Conservation (phyloP, 83 land plant species). For the Picea abies region DNA sequence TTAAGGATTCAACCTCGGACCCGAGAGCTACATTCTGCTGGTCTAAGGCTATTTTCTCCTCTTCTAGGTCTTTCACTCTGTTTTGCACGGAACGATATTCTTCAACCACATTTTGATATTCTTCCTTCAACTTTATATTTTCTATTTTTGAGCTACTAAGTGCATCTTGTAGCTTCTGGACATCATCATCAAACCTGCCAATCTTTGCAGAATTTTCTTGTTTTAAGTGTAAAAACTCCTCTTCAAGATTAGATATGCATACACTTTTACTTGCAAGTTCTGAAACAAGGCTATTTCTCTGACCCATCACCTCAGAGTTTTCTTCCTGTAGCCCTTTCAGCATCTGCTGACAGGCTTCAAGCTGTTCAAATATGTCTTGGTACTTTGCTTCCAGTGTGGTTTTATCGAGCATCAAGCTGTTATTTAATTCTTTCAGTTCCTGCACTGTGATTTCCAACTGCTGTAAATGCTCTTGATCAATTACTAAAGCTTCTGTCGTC, state of each 20-base stretch:
- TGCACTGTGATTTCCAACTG: not conserved
- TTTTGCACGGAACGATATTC: not conserved
- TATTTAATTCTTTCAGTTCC: constrained; percentile 4
- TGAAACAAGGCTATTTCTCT: constrained; percentile 8
- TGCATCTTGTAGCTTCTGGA: constrained; percentile 16
- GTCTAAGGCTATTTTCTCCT: not conserved
- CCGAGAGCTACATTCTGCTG: not conserved
- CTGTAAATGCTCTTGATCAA: not conserved
- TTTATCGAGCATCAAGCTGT: constrained; percentile 4
- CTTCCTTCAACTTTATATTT: not conserved
- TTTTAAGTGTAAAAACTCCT: not conserved
- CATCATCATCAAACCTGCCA: constrained; percentile 3
- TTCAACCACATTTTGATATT: not conserved
- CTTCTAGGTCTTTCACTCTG: not conserved
- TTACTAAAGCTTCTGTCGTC: constrained; percentile 3
- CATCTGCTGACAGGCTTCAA: not conserved
- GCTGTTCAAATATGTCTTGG: not conserved
- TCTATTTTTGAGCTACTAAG: not conserved
- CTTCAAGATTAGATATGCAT: constrained; percentile 12
- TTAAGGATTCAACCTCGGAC: not conserved
- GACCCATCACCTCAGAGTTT: not conserved
- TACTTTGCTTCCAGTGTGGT: constrained; percentile 1
- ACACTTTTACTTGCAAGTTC: constrained; percentile 5
- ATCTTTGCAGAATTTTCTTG: not conserved
- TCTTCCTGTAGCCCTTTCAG: not conserved